Conservation (phyloP, 106 monocot species). For the Dioscorea zingiberensis region DNA sequence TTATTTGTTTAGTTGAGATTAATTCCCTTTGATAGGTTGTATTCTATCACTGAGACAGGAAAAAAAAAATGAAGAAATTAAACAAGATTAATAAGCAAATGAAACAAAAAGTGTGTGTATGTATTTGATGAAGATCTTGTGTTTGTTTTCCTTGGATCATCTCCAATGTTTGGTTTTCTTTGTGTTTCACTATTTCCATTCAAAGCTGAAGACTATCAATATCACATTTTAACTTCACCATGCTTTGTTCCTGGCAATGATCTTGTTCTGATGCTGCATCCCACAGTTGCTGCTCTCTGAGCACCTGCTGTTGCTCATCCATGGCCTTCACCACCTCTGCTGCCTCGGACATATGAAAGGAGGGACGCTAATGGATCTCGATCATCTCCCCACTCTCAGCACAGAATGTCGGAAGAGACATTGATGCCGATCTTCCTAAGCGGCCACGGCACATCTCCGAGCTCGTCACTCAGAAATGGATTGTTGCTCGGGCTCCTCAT, state of each 20-base stretch:
- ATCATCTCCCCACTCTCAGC: neutral
- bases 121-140: too few species aligned
- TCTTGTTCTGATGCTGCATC: constrained; percentile 35
- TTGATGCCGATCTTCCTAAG: neutral
- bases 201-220: too few species aligned
- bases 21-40: too few species aligned
- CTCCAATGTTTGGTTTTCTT: too few species aligned
- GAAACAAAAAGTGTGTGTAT: too few species aligned
- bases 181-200: too few species aligned
- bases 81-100: too few species aligned
- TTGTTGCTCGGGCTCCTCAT: constrained; percentile 1
- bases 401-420: neutral
- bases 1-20: too few species aligned
- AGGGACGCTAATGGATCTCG: constrained; percentile 3
- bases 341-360: neutral
- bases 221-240: neutral
- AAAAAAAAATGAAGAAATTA: too few species aligned
- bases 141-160: too few species aligned
- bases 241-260: constrained; percentile 14
- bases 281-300: constrained; percentile 21
- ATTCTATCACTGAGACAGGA: too few species aligned
- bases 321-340: constrained; percentile 2
- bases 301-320: constrained; percentile 7
- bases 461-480: constrained; percentile 8
- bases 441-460: neutral